Evolutionary conservation across 2,329 filamentous ascomycete species (phyloP).

Genomic region (Botrytis sinoallii): DNA sequence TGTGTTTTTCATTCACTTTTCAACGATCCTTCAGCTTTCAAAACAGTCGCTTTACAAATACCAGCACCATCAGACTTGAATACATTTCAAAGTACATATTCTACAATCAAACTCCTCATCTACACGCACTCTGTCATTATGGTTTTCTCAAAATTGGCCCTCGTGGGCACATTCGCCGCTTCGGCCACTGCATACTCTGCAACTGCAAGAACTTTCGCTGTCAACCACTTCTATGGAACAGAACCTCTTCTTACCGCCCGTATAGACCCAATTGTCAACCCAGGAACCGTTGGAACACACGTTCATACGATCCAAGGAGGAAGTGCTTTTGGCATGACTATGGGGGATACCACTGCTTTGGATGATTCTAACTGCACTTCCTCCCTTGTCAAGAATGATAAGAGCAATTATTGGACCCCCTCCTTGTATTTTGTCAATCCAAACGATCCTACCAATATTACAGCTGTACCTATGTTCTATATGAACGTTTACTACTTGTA

Average conservation of each 20-base stretch:
- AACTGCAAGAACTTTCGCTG: constrained; percentile 56
- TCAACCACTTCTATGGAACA: constrained; percentile 67
- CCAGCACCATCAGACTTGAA: background rate
- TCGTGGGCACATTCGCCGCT: constrained; percentile 29
- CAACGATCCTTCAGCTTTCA: constrained; percentile 28
- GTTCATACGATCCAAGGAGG: constrained; percentile 75
- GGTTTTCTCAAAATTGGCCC: constrained; percentile 28
- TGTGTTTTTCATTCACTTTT: constrained; percentile 25
- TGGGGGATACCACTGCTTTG: constrained; percentile 56
- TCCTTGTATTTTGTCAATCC: constrained; percentile 71
- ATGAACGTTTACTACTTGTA: constrained; percentile 76
- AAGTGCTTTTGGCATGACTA: constrained; percentile 46
- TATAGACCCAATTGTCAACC: constrained; percentile 73
- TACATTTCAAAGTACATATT: constrained; percentile 12
- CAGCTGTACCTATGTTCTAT: constrained; percentile 58
- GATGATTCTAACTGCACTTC: constrained; percentile 70
- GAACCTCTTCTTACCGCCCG: constrained; percentile 60
- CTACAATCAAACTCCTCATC: background rate
- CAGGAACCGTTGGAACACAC: constrained; percentile 59
- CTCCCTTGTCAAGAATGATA: constrained; percentile 75
- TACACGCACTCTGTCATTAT: constrained; percentile 25
- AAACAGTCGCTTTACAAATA: constrained; percentile 20
- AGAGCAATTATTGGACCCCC: constrained; percentile 86
- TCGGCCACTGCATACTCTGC: constrained; percentile 27
- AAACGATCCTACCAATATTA: constrained; percentile 59